Conservation (phyloP, 345 rosid genomes). For the Ceriops zippeliana region DNA sequence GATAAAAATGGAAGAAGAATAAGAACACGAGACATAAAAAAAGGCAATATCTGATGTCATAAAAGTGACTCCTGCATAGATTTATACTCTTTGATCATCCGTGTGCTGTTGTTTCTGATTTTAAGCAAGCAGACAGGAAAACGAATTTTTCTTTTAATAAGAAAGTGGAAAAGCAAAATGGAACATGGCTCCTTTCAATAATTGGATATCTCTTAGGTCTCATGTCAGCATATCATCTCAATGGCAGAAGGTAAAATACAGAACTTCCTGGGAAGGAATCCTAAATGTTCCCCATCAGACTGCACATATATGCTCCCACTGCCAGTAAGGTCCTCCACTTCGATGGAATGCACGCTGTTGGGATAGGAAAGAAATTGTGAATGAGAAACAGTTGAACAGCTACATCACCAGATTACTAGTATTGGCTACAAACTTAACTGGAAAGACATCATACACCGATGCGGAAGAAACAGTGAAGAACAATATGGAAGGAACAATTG, state of each 20-base stretch:
- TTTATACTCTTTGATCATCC: no score
- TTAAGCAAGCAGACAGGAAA: no score
- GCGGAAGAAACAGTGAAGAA: not conserved
- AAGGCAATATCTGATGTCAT: no score
- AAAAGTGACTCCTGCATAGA: no score
- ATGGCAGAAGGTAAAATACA: slow-evolving; percentile 63
- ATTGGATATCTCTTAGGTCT: not conserved
- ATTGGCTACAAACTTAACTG: not conserved
- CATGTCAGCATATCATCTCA: slow-evolving; percentile 61
- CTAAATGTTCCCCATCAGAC: slow-evolving; percentile 91
- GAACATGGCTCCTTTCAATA: no score
- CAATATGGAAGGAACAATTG: not conserved
- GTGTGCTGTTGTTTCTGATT: no score
- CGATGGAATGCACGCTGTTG: slow-evolving; percentile 64
- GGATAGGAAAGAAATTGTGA: slow-evolving; percentile 3
- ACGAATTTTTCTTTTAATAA: no score
- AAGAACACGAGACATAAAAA: no score
- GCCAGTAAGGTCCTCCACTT: slow-evolving; percentile 66
- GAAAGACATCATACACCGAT: not conserved
- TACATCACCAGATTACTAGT: not conserved
- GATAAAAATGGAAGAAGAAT: no score
- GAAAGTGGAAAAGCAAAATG: not conserved
- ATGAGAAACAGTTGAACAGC: not conserved
- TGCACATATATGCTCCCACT: slow-evolving; percentile 63
- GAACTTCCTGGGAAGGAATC: slow-evolving; percentile 81